Evolutionary conservation across 352 stramenopile species (phyloP).

Genomic region (Globisporangium canariense): DNA sequence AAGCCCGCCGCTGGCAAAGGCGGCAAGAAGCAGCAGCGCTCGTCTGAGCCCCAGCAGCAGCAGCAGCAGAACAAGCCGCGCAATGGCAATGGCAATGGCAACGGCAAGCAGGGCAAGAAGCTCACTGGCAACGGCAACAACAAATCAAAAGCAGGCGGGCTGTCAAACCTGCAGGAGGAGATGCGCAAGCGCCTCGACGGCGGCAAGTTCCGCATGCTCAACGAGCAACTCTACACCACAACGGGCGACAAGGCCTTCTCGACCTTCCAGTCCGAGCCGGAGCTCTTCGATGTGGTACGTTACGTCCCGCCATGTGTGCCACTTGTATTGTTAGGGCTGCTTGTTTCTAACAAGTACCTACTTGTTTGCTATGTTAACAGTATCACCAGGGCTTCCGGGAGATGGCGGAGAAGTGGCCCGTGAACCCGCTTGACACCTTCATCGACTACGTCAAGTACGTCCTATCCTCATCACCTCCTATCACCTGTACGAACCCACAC

Average conservation of each 20-base stretch:
- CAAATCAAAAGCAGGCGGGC: conserved; percentile 17
- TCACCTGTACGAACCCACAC: background rate
- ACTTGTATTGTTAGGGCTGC: no score
- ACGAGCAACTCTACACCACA: conserved; percentile 98
- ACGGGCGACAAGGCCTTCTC: conserved; percentile 88
- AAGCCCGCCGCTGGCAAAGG: conserved; percentile 3
- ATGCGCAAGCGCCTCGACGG: conserved; percentile 91
- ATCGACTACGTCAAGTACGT: conserved; percentile 92
- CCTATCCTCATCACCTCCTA: background rate
- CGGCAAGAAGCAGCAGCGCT: conserved; percentile 8
- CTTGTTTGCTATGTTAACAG: conserved; percentile 14
- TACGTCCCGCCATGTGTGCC: background rate
- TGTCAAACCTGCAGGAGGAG: conserved; percentile 66
- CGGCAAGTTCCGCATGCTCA: conserved; percentile 97
- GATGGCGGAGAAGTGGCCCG: conserved; percentile 95
- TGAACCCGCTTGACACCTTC: conserved; percentile 97
- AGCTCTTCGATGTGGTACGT: conserved; percentile 92
- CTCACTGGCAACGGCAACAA: conserved; percentile 14
- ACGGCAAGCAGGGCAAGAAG: conserved; percentile 13
- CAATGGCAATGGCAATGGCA: conserved; percentile 4
- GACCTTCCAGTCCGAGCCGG: conserved; percentile 92
- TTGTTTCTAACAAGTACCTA: background rate
- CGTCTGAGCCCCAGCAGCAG: conserved; percentile 6
- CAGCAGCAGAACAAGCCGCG: conserved; percentile 1
- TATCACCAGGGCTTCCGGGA: conserved; percentile 99